These are phyloP conservation scores for Raphanus sativus DNA, from an alignment of 345 rosid species.

Conservation along the genomic window DNA sequence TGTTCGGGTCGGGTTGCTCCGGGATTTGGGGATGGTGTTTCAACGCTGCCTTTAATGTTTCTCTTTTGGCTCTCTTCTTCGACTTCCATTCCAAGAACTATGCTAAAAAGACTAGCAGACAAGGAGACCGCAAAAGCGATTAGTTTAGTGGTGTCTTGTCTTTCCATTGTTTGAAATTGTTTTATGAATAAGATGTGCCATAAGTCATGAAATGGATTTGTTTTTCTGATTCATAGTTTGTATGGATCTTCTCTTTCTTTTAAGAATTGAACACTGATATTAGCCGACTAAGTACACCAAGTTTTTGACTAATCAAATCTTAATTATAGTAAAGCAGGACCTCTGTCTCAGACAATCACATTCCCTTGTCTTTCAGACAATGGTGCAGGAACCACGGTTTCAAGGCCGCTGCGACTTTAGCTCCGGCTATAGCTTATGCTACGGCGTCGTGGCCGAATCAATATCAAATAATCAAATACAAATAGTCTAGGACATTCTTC, in stretches of 20 bases:
- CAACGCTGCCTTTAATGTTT: slow-evolving; percentile 59
- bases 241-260: background rate
- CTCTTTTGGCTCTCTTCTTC: slow-evolving; percentile 63
- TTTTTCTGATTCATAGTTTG: background rate
- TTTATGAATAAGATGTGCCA: background rate
- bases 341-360: slow-evolving; percentile 20
- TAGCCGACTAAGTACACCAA: background rate
- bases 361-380: slow-evolving; percentile 19
- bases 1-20: slow-evolving; percentile 55
- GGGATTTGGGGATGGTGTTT: slow-evolving; percentile 72
- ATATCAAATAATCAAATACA: background rate
- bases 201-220: background rate
- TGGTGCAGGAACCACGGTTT: slow-evolving; percentile 4
- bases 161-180: background rate
- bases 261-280: background rate
- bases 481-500: background rate
- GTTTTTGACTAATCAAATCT: background rate
- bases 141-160: slow-evolving; percentile 7
- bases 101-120: background rate
- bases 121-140: background rate
- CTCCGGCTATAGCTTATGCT: slow-evolving; percentile 44
- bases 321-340: slow-evolving; percentile 6
- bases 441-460: slow-evolving; percentile 53
- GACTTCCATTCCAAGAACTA: slow-evolving; percentile 63
- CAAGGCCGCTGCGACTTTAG: background rate